Evolutionary conservation across 352 stramenopile genomes (phyloP).

Genomic region (Pythium rhizo-oryzae): DNA sequence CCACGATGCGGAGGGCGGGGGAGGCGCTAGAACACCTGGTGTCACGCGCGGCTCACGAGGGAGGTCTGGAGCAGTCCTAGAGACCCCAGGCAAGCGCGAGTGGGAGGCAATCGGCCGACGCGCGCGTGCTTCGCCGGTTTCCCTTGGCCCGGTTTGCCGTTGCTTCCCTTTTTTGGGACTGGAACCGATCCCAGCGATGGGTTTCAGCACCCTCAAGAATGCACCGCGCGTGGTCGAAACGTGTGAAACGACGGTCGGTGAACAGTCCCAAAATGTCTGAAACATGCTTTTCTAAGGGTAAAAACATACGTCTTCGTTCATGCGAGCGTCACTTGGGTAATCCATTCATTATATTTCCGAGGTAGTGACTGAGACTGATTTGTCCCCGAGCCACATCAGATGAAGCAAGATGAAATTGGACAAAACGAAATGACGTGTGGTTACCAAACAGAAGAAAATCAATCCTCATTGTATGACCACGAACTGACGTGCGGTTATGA

Average conservation of each 20-base stretch:
- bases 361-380: constrained; percentile 28
- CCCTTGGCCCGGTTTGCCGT: background rate
- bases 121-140: constrained; percentile 14
- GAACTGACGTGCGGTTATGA: constrained; percentile 14
- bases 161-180: constrained; percentile 23
- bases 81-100: background rate
- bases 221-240: constrained; percentile 10
- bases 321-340: background rate
- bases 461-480: background rate
- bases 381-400: constrained; percentile 1
- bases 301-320: no score
- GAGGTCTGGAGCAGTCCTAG: background rate
- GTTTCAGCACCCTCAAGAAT: constrained; percentile 25
- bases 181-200: constrained; percentile 15
- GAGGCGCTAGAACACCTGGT: background rate
- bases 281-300: constrained; percentile 1
- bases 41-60: background rate
- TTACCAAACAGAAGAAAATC: background rate
- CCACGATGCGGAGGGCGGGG: constrained; percentile 2
- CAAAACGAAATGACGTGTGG: constrained; percentile 17
- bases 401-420: constrained; percentile 12
- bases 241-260: constrained; percentile 24
- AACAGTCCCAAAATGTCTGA: background rate
- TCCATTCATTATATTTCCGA: background rate
- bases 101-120: constrained; percentile 2